Conservation (phyloP, 1,139 yeast species). For the Spathaspora sp. region DNA sequence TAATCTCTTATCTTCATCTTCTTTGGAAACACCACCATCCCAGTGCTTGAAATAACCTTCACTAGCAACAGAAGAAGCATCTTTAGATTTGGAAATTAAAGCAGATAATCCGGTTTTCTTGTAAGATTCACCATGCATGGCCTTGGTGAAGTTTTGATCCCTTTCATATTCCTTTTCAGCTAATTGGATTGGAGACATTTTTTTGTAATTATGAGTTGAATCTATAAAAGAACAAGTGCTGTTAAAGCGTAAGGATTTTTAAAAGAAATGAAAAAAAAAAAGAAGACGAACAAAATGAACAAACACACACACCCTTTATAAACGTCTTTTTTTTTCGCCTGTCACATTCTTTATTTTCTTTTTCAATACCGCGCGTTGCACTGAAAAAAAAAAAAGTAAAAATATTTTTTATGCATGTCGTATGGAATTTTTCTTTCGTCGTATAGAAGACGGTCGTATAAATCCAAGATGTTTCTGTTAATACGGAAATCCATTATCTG, state of each 20-base stretch:
- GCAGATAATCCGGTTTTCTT: conserved; percentile 74
- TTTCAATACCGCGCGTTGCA: neutral
- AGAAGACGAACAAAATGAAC: neutral
- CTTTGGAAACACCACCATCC: conserved; percentile 84
- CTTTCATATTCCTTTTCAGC: conserved; percentile 41
- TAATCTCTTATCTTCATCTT: conserved; percentile 73
- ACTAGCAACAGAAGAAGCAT: conserved; percentile 81
- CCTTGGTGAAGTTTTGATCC: conserved; percentile 72
- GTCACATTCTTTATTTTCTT: neutral
- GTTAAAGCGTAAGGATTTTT: neutral
- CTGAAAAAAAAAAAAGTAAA: no score
- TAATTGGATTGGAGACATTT: conserved; percentile 15
- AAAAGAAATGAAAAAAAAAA: conserved; percentile 1
- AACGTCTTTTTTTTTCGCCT: neutral
- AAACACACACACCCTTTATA: neutral
- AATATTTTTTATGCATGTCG: neutral
- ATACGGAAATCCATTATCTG: neutral
- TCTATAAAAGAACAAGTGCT: conserved; percentile 2
- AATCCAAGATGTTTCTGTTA: neutral
- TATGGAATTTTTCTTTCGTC: neutral
- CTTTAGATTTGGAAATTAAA: conserved; percentile 68
- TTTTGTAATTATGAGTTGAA: conserved; percentile 10
- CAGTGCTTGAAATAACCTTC: conserved; percentile 95
- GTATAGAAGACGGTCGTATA: neutral
- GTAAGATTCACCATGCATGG: conserved; percentile 79